Base-by-base conservation (phyloP, 2,329 filamentous ascomycete species). In the Colletotrichum salicis region DNA sequence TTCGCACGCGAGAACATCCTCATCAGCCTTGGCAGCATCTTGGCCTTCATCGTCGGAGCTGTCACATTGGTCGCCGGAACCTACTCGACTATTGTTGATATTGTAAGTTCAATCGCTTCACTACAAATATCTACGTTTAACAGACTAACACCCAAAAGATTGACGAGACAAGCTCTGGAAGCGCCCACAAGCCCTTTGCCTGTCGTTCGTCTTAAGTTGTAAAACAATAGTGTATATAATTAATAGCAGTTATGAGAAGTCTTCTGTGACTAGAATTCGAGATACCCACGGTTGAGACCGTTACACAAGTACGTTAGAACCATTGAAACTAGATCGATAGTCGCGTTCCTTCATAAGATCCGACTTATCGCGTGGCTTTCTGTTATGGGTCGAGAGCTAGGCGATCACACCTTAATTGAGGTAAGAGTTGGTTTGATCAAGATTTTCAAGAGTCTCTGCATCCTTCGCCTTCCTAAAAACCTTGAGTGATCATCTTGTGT, bases 61-160 rank as follows among this genome's bases (percentile, higher is more conserved):
- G 76, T 79, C 2, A 77, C 77, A 19, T 73, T 79, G 4, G 77
- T 75, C 27, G 77, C 77, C 27, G 78, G 78, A 24, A 79, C 77
- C 6, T 79, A 78, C 59, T 76, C 78, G 5, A 79, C 77, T 13
- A 78, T 79, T 55, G 68, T 70, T 8, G 77, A 79, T 58, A 79
- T 79, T 71, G 77, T 79, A 75, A 76, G 77, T 76, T 64, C n/a
- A 13, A 8, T 22, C 12, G 29, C 33, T 8, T 33, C 12, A 48
- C n/a, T 8, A 1, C 12, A 12, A 3, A 3, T 4, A 3, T n/a
- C 2, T 2, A 31, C 11, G 12, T n/a, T 1, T 24, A 5, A 19
- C 19, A 22, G 29, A 29, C 54, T 37, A 51, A 64, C 12, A 2
- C n/a, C 15, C 10, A 4, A 29, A 45, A 77, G 76, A 77, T 76